These are phyloP conservation scores for Tricholoma matsutake DNA, from an alignment of 768 basidiomycete genomes.

Conservation along the genomic window DNA sequence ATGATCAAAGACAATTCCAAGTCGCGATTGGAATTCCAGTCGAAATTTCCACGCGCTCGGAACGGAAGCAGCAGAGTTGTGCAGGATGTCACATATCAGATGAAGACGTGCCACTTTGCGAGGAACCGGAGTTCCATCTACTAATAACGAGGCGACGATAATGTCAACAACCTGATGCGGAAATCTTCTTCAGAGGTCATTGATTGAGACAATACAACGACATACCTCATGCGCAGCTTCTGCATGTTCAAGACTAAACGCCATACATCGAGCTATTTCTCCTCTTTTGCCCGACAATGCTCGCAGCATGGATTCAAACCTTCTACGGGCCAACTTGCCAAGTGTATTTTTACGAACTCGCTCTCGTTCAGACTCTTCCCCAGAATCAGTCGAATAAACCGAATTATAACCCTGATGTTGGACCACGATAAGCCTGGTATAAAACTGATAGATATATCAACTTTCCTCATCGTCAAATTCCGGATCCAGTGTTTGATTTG, in stretches of 20 bases:
- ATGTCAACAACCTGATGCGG: slow-evolving; percentile 75
- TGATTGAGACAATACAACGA: background rate
- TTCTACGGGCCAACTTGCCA: slow-evolving; percentile 72
- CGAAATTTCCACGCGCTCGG: slow-evolving; percentile 98
- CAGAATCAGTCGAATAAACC: slow-evolving; percentile 88
- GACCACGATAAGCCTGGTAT: background rate
- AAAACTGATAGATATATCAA: background rate
- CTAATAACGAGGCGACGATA: slow-evolving; percentile 82
- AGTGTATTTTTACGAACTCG: slow-evolving; percentile 71
- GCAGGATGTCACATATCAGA: slow-evolving; percentile 95
- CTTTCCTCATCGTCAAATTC: slow-evolving; percentile 81
- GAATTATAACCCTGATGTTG: slow-evolving; percentile 74
- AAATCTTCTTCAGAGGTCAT: background rate
- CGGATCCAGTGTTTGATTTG: slow-evolving; percentile 49
- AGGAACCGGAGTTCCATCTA: slow-evolving; percentile 95
- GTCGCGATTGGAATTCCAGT: slow-evolving; percentile 85
- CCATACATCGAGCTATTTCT: slow-evolving; percentile 93
- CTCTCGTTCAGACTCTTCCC: slow-evolving; percentile 91
- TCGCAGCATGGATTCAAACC: slow-evolving; percentile 91
- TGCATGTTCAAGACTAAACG: slow-evolving; percentile 94
- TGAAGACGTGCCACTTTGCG: slow-evolving; percentile 94
- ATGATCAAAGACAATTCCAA: slow-evolving; percentile 96
- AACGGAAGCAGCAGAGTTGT: slow-evolving; percentile 91
- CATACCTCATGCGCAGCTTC: slow-evolving; percentile 90
- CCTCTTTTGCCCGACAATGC: slow-evolving; percentile 82